Base-by-base conservation (phyloP, 1,139 yeast genomes). In the Sugiyamaella sp. region DNA sequence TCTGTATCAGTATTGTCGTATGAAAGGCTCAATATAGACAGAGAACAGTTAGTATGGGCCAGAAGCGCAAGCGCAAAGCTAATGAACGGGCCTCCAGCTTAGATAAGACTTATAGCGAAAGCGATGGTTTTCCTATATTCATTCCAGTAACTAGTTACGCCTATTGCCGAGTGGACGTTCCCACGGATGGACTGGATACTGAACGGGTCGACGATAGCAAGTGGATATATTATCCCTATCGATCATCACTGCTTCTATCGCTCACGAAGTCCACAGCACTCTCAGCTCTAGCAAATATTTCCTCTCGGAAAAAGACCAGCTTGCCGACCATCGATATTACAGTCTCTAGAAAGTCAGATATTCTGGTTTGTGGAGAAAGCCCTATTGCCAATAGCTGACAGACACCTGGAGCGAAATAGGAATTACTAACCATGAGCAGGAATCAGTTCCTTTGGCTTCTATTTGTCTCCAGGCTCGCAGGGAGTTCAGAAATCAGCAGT, bases 171-270 rank as follows among this genome's bases (percentile, higher is more conserved):
- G 21, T 43, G 19, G 32, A 39, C n/a, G 35, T 12, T 4, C 51
- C 45, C 4, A 52, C 54, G 21, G 35, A 44, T 38, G 40, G 49
- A 9, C 24, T 42, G 10, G 39, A 38, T 20, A 49, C 53, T 25
- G 48, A 44, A 8, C 39, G 44, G 17, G 49, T 32, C 27, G 41
- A 38, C 14, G 40, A 38, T 12, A 33, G 5, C 5, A 43, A 37
- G 24, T 53, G 44, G 56, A 44, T 17, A 17, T 38, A 49, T 32
- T 49, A 37, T 52, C 44, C 46, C 5, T 53, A 35, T 16, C 14
- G 40, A 17, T 53, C 41, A 6, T 27, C 33, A 25, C 46, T 38
- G 20, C 52, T 22, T 3, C 20, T 39, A n/a, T 40, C 33, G 14
- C 20, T 46, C 16, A 46, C 45, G 2, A 16, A 46, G 20, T 46